Conservation (phyloP, 768 basidiomycete species). For the Gymnopilus dilepis region DNA sequence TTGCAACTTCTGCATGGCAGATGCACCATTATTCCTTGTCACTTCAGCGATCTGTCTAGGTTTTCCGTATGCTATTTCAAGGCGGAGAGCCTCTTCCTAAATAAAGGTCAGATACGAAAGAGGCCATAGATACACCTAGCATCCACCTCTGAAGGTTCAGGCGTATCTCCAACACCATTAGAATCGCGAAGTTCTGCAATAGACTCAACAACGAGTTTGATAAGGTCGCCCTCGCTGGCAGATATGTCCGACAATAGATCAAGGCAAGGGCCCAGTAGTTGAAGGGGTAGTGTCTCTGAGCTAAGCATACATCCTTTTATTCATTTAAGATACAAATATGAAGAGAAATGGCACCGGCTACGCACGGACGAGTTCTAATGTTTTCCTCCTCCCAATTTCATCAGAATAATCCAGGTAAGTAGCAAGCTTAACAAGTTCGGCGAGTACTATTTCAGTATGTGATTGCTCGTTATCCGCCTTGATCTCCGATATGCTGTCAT, state of each 20-base stretch:
- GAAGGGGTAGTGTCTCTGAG: slow-evolving; percentile 69
- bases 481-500: slow-evolving; percentile 29
- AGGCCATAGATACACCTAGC: background rate
- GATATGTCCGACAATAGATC: slow-evolving; percentile 82
- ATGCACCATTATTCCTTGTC: slow-evolving; percentile 42
- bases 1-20: slow-evolving; percentile 61
- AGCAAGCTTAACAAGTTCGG: slow-evolving; percentile 81
- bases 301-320: slow-evolving; percentile 79
- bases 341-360: slow-evolving; percentile 23
- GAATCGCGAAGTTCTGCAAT: slow-evolving; percentile 78
- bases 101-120: background rate
- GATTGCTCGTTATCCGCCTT: slow-evolving; percentile 51
- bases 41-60: slow-evolving; percentile 31
- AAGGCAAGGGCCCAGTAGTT: slow-evolving; percentile 73
- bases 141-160: slow-evolving; percentile 22
- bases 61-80: slow-evolving; percentile 33
- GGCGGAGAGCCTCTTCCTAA: slow-evolving; percentile 14
- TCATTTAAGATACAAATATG: slow-evolving; percentile 2
- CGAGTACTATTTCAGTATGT: slow-evolving; percentile 70
- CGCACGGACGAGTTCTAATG: slow-evolving; percentile 85
- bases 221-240: slow-evolving; percentile 80
- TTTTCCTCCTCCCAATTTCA: slow-evolving; percentile 87
- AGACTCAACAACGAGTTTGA: slow-evolving; percentile 87
- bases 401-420: slow-evolving; percentile 88
- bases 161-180: slow-evolving; percentile 41